These are phyloP conservation scores for Beauveria australis DNA, from an alignment of 2,329 filamentous ascomycete species.

Conservation along the genomic window DNA sequence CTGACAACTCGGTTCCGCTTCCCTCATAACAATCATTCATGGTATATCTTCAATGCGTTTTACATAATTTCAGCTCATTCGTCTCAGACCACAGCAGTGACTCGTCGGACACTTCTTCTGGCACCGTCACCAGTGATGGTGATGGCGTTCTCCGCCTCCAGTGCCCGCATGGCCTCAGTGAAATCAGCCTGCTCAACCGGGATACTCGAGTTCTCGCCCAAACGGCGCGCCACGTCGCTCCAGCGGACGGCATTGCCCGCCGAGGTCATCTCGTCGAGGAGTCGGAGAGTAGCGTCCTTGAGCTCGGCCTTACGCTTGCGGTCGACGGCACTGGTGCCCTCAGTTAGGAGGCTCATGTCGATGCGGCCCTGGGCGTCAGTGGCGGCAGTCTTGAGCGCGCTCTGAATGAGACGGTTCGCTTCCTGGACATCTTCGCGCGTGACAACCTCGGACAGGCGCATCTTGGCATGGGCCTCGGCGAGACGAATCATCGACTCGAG, in stretches of 20 bases:
- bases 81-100: constrained; percentile 42
- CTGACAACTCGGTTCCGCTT: not conserved
- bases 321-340: constrained; percentile 87
- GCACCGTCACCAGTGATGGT: constrained; percentile 78
- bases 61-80: not conserved
- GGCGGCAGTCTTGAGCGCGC: constrained; percentile 92
- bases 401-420: constrained; percentile 86
- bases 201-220: constrained; percentile 64
- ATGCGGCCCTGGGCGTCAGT: constrained; percentile 89
- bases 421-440: constrained; percentile 78
- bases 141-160: constrained; percentile 80
- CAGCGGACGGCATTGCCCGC: constrained; percentile 62
- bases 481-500: constrained; percentile 98
- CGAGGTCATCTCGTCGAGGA: constrained; percentile 74
- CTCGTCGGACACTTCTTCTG: constrained; percentile 70
- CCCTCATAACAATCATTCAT: constrained; percentile 6
- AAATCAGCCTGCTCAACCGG: constrained; percentile 75
- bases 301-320: constrained; percentile 74
- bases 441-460: constrained; percentile 74
- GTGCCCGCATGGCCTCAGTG: constrained; percentile 64
- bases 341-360: constrained; percentile 91
- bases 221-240: constrained; percentile 64
- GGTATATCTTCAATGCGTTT: not conserved
- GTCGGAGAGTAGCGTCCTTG: constrained; percentile 64
- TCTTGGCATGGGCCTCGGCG: constrained; percentile 92